A percentile compares a stretch with the other conserved stretches of the same genome.
These are phyloP conservation scores for Carallia brachiata DNA, from an alignment of 345 rosid genomes.

Conservation along the genomic window DNA sequence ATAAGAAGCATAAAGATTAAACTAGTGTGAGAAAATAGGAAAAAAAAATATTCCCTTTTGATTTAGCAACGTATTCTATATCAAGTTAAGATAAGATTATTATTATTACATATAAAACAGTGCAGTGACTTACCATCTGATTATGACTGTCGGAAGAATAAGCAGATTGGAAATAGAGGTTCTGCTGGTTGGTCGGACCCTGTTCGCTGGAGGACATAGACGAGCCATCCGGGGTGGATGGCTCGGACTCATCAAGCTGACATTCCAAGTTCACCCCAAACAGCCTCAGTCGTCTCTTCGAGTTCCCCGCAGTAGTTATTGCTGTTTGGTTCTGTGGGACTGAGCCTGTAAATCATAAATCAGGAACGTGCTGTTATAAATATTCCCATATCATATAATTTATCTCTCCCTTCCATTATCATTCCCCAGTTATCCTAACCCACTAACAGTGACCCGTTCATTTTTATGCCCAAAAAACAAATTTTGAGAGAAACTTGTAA, in stretches of 20 bases:
- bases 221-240: constrained; percentile 60
- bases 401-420: constrained; percentile 8
- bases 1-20: constrained; percentile 26
- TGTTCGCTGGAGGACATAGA: constrained; percentile 35
- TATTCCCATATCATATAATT: constrained; percentile 10
- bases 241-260: constrained; percentile 55
- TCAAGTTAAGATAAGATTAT: not conserved
- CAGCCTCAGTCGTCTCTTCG: constrained; percentile 60
- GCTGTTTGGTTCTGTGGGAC: constrained; percentile 35
- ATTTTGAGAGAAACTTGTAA: no score
- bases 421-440: no score
- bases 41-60: not conserved
- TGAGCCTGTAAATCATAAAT: constrained; percentile 24
- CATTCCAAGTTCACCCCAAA: constrained; percentile 94
- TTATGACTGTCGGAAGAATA: constrained; percentile 29
- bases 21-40: not conserved
- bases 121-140: constrained; percentile 41
- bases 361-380: not conserved
- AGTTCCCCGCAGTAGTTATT: constrained; percentile 38
- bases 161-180: constrained; percentile 25
- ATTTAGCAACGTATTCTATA: not conserved
- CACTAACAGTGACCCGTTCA: no score
- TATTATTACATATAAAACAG: not conserved
- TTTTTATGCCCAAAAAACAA: no score
- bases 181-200: constrained; percentile 28